Percentiles rank a stretch among this genome's conserved stretches.
phyloP scores from a whole-genome alignment of 805 yeast species.

The Lipomyces yamanashiensis region DNA sequence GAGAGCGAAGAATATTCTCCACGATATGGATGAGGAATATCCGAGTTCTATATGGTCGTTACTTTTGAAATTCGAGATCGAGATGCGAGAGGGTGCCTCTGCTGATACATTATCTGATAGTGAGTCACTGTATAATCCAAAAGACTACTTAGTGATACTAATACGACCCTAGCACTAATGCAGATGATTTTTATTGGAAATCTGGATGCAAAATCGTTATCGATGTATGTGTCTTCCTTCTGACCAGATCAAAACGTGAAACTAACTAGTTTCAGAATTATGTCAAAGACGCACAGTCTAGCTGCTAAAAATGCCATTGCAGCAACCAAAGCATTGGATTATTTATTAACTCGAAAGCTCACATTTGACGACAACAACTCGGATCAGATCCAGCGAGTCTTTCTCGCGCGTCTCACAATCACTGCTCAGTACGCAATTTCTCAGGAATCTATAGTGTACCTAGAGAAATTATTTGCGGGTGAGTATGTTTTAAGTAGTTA shows the following conservation, averaged over 20 bases:
- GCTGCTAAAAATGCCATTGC: not conserved
- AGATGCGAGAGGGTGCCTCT: constrained; percentile 8
- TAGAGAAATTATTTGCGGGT: constrained; percentile 16
- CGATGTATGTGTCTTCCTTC: constrained; percentile 1
- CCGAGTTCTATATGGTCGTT: constrained; percentile 24
- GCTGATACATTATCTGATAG: constrained; percentile 20
- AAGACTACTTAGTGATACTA: not conserved
- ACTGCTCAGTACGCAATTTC: constrained; percentile 3
- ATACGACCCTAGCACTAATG: constrained; percentile 18
- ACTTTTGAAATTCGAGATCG: constrained; percentile 19
- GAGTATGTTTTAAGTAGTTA: not conserved
- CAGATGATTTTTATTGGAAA: constrained; percentile 25
- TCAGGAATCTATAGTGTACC: not conserved
- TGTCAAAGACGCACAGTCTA: constrained; percentile 12
- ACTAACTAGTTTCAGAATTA: constrained; percentile 2
- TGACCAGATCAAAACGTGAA: not conserved
- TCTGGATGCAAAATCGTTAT: constrained; percentile 15
- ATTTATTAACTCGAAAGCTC: constrained; percentile 24
- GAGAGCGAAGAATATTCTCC: constrained; percentile 20
- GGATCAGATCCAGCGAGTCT: constrained; percentile 18
- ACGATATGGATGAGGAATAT: constrained; percentile 23
- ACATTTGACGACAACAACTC: not conserved
- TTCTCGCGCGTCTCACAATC: constrained; percentile 11
- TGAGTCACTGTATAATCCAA: not conserved
- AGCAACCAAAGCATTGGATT: constrained; percentile 23